Conservation (phyloP, 495 filamentous ascomycete genomes). For the Penicillium ochrochloron region DNA sequence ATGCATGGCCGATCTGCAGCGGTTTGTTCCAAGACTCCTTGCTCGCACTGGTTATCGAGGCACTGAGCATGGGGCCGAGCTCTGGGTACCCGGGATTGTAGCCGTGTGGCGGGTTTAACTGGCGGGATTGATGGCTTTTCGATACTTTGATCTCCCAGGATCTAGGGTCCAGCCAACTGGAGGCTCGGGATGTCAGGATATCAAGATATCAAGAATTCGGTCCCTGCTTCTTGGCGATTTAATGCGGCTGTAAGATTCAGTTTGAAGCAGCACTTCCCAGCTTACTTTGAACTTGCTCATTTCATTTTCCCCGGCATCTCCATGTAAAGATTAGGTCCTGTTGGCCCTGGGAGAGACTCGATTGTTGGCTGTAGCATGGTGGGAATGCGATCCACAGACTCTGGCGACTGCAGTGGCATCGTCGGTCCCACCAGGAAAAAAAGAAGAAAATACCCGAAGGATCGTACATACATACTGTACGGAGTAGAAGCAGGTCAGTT, state of each 20-base stretch:
- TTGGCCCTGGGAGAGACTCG: not conserved
- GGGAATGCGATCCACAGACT: not conserved
- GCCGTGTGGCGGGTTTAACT: not conserved
- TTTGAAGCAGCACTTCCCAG: not conserved
- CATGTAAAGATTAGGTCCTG: not conserved
- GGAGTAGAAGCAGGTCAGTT: conserved; percentile 11
- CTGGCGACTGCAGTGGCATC: not conserved
- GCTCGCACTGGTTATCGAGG: not conserved
- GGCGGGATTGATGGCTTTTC: not conserved
- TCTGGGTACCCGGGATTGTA: not conserved
- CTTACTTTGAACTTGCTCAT: not conserved
- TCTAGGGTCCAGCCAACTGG: not conserved
- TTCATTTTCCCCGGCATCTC: not conserved
- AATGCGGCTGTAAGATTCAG: not conserved
- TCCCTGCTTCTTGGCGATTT: not conserved
- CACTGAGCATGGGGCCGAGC: not conserved
- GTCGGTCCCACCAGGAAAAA: conserved; percentile 9
- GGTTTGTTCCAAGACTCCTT: not conserved
- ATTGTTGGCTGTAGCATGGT: not conserved
- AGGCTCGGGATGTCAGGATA: not conserved
- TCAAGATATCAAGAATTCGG: not conserved
- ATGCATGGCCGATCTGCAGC: conserved; percentile 29
- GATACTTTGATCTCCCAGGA: not conserved
- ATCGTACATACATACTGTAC: conserved; percentile 2
- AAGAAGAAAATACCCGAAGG: conserved; percentile 11